Percentiles rank a stretch among this genome's conserved stretches.
phyloP scores from a whole-genome alignment of 2,329 filamentous ascomycete genomes.

The Aspergillus felis region DNA sequence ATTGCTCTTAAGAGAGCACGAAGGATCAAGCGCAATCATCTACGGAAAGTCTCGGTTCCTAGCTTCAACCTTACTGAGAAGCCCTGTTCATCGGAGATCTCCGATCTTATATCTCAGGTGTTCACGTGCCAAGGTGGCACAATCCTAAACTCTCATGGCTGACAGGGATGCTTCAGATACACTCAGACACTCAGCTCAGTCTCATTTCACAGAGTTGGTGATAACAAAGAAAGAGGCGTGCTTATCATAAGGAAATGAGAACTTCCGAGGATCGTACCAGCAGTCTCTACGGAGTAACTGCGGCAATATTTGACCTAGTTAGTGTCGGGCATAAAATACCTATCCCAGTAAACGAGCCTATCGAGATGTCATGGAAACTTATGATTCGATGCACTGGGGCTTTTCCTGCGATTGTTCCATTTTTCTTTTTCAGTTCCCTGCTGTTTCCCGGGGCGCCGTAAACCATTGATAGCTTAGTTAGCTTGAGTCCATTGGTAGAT shows the following conservation, averaged over 20 bases:
- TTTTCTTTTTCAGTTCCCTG: not conserved
- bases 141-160: not conserved
- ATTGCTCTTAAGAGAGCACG: too few species aligned
- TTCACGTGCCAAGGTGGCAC: not conserved
- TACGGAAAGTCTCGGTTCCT: not conserved
- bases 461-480: not conserved
- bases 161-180: not conserved
- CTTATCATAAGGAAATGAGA: not conserved
- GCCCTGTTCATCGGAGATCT: not conserved
- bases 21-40: not conserved
- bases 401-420: not conserved
- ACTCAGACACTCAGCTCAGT: not conserved
- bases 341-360: not conserved
- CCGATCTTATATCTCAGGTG: not conserved
- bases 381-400: not conserved
- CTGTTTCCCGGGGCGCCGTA: not conserved
- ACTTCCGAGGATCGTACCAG: not conserved
- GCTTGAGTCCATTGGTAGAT: not conserved
- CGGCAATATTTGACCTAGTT: not conserved
- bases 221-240: not conserved
- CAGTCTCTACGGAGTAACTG: not conserved
- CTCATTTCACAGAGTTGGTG: too few species aligned
- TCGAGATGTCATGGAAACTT: not conserved
- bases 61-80: too few species aligned
- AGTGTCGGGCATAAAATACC: not conserved